Evolutionary conservation across 2,329 filamentous ascomycete species (phyloP).

Genomic region (Aspergillus melleus): DNA sequence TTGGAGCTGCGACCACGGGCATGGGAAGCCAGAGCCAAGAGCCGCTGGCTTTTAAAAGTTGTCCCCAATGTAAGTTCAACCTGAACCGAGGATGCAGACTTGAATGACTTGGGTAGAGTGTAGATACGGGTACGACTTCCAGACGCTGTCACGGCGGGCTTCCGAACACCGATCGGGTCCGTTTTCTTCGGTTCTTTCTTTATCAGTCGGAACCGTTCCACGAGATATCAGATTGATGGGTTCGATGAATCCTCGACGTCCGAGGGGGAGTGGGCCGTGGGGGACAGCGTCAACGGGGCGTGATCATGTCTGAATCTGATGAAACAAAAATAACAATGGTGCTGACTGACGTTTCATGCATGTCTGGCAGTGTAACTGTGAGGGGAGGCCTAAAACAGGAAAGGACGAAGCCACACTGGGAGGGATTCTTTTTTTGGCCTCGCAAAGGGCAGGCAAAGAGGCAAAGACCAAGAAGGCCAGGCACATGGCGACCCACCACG

Average conservation of each 20-base stretch:
- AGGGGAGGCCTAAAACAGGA: no score
- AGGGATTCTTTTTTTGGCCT: no score
- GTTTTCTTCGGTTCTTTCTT: not conserved
- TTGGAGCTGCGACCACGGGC: no score
- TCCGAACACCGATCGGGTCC: not conserved
- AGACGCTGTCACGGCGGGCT: not conserved
- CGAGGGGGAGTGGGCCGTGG: not conserved
- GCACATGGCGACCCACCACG: not conserved
- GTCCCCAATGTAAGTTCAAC: no score
- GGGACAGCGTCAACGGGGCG: not conserved
- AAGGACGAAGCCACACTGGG: no score
- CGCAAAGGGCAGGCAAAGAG: not conserved
- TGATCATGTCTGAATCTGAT: not conserved
- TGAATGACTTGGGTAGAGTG: not conserved
- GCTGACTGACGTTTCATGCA: not conserved
- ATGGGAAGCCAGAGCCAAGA: no score
- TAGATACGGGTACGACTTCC: not conserved
- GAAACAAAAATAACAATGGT: not conserved
- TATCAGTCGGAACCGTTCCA: not conserved
- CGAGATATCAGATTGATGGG: not conserved
- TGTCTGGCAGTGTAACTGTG: no score
- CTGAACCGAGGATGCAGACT: no score
- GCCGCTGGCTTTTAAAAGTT: no score
- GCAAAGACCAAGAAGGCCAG: not conserved
- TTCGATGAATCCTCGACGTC: not conserved